Evolutionary conservation across 2,329 filamentous ascomycete genomes (phyloP).

Genomic region (Podosphaera aphanis): DNA sequence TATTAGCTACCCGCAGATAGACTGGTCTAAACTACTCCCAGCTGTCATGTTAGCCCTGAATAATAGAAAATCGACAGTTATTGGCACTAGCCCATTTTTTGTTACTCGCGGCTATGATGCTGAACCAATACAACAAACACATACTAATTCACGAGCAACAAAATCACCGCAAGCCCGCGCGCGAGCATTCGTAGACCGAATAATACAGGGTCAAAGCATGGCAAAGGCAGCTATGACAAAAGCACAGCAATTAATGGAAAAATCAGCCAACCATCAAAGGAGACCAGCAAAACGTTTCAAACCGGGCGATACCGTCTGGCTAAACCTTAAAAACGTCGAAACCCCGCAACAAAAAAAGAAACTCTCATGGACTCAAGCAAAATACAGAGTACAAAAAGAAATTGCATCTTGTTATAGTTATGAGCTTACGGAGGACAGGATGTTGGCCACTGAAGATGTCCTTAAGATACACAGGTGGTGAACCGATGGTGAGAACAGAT

Average conservation of each 20-base stretch:
- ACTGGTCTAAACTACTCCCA: conserved; percentile 1
- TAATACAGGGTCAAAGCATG: neutral
- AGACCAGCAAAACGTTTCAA: neutral
- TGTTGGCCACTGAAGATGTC: no score
- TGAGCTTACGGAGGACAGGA: no score
- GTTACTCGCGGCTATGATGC: neutral
- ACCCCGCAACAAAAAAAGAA: neutral
- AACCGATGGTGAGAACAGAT: no score
- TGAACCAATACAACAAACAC: neutral
- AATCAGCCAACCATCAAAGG: neutral
- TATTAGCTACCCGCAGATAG: conserved; percentile 2
- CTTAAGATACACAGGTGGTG: no score
- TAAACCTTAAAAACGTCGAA: conserved; percentile 1
- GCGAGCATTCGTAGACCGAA: neutral
- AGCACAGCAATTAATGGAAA: neutral
- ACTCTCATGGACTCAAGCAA: neutral
- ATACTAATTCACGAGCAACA: neutral
- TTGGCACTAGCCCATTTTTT: conserved; percentile 1
- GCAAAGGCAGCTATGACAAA: neutral
- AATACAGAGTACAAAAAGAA: neutral
- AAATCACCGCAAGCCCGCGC: neutral
- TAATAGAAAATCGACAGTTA: conserved; percentile 1
- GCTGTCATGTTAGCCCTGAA: neutral
- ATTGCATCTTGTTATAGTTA: no score
- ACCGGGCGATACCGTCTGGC: neutral